Evolutionary conservation across 805 yeast species (phyloP).

Genomic region (Barnettozyma populi): DNA sequence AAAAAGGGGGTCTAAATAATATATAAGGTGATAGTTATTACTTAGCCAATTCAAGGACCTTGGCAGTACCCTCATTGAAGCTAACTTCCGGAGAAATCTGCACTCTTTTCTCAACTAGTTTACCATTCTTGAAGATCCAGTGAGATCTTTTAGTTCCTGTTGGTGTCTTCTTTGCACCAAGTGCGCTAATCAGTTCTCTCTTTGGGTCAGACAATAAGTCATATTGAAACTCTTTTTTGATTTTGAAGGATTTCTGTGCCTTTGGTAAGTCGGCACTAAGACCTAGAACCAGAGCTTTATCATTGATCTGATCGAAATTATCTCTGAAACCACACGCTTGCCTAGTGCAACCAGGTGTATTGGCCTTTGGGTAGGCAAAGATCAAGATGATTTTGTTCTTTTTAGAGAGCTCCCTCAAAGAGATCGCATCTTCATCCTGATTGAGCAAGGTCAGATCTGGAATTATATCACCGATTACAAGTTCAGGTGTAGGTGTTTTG

Average conservation of each 20-base stretch:
- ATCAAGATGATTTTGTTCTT: conserved; percentile 44
- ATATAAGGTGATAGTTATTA: background rate
- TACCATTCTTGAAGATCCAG: conserved; percentile 82
- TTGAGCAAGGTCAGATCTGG: conserved; percentile 61
- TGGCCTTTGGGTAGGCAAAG: conserved; percentile 86
- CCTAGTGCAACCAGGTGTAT: conserved; percentile 94
- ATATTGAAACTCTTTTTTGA: conserved; percentile 68
- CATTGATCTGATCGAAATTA: conserved; percentile 47
- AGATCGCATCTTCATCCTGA: conserved; percentile 63
- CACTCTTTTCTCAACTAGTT: conserved; percentile 39
- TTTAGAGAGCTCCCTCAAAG: conserved; percentile 37
- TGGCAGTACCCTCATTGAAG: conserved; percentile 51
- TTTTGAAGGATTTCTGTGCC: conserved; percentile 70
- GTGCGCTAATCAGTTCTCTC: conserved; percentile 56
- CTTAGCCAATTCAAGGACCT: conserved; percentile 40
- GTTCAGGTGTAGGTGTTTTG: conserved; percentile 8
- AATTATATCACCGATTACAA: conserved; percentile 55
- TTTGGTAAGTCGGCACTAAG: conserved; percentile 76
- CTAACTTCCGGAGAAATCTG: conserved; percentile 51
- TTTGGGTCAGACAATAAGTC: conserved; percentile 73
- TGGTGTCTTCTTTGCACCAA: conserved; percentile 83
- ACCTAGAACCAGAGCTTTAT: conserved; percentile 65
- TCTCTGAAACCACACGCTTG: conserved; percentile 89
- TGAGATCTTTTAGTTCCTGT: conserved; percentile 83
- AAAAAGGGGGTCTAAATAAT: background rate